Evolutionary conservation across 1,284 basidiomycete species (phyloP), one percentile per base, ranked within the genome.

Genomic region (Mycosarcoma mackinlayi): DNA sequence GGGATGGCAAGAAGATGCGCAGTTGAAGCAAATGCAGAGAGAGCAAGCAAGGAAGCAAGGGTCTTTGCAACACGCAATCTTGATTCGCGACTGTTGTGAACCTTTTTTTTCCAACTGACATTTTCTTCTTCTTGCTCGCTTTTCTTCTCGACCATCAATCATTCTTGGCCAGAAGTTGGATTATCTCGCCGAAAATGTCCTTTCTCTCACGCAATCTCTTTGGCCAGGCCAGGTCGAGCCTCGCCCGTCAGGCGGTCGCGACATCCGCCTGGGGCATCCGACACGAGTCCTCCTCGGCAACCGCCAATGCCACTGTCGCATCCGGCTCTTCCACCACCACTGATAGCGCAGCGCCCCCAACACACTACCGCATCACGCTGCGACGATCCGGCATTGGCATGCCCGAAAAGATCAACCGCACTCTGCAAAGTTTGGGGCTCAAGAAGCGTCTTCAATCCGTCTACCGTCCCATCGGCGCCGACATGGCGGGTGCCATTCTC

Each of bases 321-420:
- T 63, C 63, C n/a, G 30, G 44, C 37, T 60, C 51, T 9, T 34
- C 61, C 33, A 38, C 49, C 8, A 34, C 33, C 34, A 57, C n/a
- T n/a, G n/a, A n/a, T n/a, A n/a, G 54, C 11, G 25, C 53, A 11
- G 44, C 66, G 3, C 85, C 85, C 34, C 42, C 61, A 6, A 91
- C 91, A 1, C 90, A 93, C 84, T 93, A 87, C 85, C 90, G 91
- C 86, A 89, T 94, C 72, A 93, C 92, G 21, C 87, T 92, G 16
- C 87, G 87, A 13, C 90, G 92, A 55, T 93, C 92, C 5, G 90
- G 88, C 51, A 93, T 93, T 73, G 89, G 90, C 2, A 87, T 93
- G 28, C 89, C 90, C 1, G 85, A 87, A 56, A 87, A 87, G 75
- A 88, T 88, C 65, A 87, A 91, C 80, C 89, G 87, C 46, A 92